These are phyloP conservation scores for Boletus vinaceobasis DNA, from an alignment of 768 basidiomycete genomes.

Conservation along the genomic window DNA sequence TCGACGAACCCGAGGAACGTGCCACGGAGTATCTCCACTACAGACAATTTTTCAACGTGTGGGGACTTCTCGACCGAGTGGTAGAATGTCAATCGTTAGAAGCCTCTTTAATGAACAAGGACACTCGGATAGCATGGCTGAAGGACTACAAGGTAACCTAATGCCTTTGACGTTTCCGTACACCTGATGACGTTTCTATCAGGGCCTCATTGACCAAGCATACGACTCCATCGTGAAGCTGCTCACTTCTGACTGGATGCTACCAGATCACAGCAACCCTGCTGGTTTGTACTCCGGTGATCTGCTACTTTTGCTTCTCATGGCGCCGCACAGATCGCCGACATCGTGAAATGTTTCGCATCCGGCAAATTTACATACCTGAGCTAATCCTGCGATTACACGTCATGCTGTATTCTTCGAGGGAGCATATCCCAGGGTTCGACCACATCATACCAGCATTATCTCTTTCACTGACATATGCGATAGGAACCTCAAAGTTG, in stretches of 20 bases:
- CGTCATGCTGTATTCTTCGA: conserved; percentile 61
- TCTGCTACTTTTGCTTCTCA: background rate
- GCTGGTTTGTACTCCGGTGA: conserved; percentile 28
- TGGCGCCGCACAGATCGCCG: conserved; percentile 49
- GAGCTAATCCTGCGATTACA: conserved; percentile 88
- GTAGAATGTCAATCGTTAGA: conserved; percentile 59
- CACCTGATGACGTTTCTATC: background rate
- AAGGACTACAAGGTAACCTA: conserved; percentile 54
- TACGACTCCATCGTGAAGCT: conserved; percentile 65
- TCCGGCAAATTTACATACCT: conserved; percentile 85
- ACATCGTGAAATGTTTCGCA: conserved; percentile 66
- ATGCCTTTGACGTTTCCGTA: background rate
- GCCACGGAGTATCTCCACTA: conserved; percentile 79
- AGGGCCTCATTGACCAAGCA: conserved; percentile 62
- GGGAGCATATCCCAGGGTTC: conserved; percentile 62
- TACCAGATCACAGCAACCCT: conserved; percentile 47
- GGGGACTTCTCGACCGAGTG: conserved; percentile 62
- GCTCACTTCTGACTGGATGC: conserved; percentile 76
- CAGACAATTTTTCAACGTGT: conserved; percentile 72
- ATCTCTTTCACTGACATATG: background rate
- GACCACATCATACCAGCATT: conserved; percentile 24
- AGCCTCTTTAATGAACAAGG: conserved; percentile 54
- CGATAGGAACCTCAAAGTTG: conserved; percentile 69
- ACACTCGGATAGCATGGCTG: conserved; percentile 58
- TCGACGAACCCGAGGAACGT: conserved; percentile 65